phyloP scores from a whole-genome alignment of 345 rosid genomes.

The Lumnitzera racemosa region DNA sequence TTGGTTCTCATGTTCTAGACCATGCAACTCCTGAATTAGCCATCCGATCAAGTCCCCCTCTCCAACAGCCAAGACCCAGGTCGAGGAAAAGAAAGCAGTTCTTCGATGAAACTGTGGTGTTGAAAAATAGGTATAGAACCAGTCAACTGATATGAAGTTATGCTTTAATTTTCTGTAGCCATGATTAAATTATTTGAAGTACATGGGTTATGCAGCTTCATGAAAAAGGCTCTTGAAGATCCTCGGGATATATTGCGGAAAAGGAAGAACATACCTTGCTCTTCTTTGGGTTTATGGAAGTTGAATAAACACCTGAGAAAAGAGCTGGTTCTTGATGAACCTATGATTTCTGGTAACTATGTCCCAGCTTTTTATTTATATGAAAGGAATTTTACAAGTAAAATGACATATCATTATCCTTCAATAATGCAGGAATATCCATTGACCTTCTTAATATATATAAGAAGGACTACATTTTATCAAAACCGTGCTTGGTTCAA shows the following conservation, averaged over 20 bases:
- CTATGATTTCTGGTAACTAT: slow-evolving; percentile 51
- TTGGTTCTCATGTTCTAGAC: slow-evolving; percentile 25
- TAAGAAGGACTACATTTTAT: slow-evolving; percentile 24
- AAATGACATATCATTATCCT: no score
- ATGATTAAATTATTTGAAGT: slow-evolving; percentile 11
- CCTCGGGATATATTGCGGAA: slow-evolving; percentile 40
- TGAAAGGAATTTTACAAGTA: no score
- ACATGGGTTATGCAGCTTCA: slow-evolving; percentile 26
- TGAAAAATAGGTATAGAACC: slow-evolving; percentile 50
- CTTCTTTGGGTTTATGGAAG: slow-evolving; percentile 55
- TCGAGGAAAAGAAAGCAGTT: slow-evolving; percentile 31
- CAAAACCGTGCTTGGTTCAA: slow-evolving; percentile 35
- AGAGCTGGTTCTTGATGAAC: slow-evolving; percentile 45
- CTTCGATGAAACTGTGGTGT: slow-evolving; percentile 50
- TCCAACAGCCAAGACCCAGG: slow-evolving; percentile 27
- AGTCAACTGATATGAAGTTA: neutral
- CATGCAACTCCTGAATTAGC: slow-evolving; percentile 45
- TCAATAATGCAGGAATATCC: slow-evolving; percentile 9
- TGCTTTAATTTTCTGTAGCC: neutral
- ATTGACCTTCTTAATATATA: slow-evolving; percentile 4
- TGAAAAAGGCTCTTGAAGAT: slow-evolving; percentile 52
- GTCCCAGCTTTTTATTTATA: slow-evolving; percentile 2
- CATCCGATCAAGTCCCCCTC: slow-evolving; percentile 53
- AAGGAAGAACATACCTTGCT: slow-evolving; percentile 37
- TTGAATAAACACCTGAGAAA: slow-evolving; percentile 34